These are phyloP conservation scores for Pueraria montana DNA, from an alignment of 306 rosid genomes.

Conservation along the genomic window DNA sequence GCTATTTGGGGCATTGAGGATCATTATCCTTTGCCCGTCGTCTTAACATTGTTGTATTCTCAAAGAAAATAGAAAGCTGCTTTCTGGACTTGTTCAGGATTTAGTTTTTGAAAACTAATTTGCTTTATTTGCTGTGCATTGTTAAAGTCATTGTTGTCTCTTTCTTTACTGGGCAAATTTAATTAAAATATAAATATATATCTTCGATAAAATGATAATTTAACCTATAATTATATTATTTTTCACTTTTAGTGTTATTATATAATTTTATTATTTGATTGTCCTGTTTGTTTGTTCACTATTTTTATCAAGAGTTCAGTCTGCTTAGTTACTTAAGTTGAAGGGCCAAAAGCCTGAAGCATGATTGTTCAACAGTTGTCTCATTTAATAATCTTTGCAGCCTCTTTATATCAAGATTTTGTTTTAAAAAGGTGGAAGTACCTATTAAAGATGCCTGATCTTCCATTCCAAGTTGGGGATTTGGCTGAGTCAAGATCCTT, in stretches of 20 bases:
- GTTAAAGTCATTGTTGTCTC: background rate
- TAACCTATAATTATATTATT: background rate
- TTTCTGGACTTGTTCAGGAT: background rate
- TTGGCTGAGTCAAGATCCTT: slow-evolving; percentile 67
- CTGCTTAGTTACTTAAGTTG: background rate
- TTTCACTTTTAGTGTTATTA: background rate
- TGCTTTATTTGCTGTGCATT: background rate
- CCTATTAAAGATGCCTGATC: slow-evolving; percentile 34
- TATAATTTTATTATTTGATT: background rate
- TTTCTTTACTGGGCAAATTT: too few relatives aligned
- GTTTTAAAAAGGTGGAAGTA: background rate
- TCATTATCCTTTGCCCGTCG: background rate
- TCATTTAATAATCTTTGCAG: slow-evolving; percentile 4
- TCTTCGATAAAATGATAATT: background rate
- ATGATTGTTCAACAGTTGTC: slow-evolving; percentile 10
- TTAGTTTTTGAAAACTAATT: background rate
- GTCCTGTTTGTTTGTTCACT: background rate
- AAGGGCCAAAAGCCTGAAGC: background rate
- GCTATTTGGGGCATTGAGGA: background rate
- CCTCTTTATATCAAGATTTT: slow-evolving; percentile 7
- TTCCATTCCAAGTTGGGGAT: slow-evolving; percentile 72
- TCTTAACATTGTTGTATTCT: background rate
- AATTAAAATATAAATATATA: background rate
- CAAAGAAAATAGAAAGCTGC: background rate
- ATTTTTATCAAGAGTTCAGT: slow-evolving; percentile 3